These are phyloP conservation scores for Platanthera zijinensis DNA, from an alignment of 106 monocot genomes.

Conservation along the genomic window DNA sequence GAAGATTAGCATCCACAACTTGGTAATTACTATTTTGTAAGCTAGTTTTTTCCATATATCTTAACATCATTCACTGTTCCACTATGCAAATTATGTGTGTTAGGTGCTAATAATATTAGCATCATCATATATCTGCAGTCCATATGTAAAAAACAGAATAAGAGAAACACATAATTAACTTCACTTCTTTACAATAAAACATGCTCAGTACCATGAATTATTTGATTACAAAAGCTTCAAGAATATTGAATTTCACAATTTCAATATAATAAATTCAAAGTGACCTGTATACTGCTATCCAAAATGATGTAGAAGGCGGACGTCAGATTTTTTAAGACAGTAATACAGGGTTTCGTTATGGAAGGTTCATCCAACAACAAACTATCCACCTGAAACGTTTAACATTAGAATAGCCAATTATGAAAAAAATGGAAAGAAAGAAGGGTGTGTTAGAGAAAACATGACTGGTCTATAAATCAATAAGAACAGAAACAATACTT, in stretches of 20 bases:
- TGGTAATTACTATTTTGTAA: too few species aligned
- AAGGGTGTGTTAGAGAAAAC: not conserved
- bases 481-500: slow-evolving; percentile 10
- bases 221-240: not conserved
- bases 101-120: too few species aligned
- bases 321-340: slow-evolving; percentile 41
- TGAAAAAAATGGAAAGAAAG: not conserved
- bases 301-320: slow-evolving; percentile 36
- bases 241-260: not conserved
- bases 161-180: too few species aligned
- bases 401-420: slow-evolving; percentile 7
- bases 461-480: not conserved
- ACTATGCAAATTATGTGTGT: too few species aligned
- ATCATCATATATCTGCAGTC: too few species aligned
- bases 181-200: too few species aligned
- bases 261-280: not conserved
- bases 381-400: slow-evolving; percentile 48
- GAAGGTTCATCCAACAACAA: slow-evolving; percentile 35
- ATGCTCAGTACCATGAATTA: too few species aligned
- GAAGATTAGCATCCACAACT: too few species aligned
- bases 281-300: slow-evolving; percentile 55
- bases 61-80: too few species aligned
- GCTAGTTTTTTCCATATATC: too few species aligned
- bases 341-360: slow-evolving; percentile 50
- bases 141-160: too few species aligned